Evolutionary conservation across 441 rosid genomes (phyloP).

Genomic region (Biscutella laevigata): DNA sequence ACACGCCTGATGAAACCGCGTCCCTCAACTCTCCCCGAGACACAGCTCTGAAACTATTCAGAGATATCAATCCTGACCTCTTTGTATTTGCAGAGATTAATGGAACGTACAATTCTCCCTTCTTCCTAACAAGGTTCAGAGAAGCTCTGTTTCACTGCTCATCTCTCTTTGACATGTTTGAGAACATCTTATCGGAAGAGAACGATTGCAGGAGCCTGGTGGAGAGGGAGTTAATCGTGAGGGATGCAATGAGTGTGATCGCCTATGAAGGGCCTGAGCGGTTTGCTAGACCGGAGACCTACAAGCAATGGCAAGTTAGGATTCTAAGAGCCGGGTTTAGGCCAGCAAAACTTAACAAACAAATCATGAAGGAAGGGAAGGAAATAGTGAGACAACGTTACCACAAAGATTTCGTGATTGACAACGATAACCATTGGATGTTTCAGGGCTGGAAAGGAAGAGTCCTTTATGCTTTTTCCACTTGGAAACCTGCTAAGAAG

Average conservation of each 20-base stretch:
- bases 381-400: constrained; percentile 20
- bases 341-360: constrained; percentile 37
- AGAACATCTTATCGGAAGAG: constrained; percentile 42
- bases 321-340: constrained; percentile 52
- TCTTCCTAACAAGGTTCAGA: constrained; percentile 64
- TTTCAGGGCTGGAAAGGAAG: constrained; percentile 39
- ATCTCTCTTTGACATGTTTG: constrained; percentile 66
- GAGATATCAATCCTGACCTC: constrained; percentile 50
- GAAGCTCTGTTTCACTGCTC: constrained; percentile 87
- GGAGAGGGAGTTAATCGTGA: constrained; percentile 50
- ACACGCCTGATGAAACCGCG: constrained; percentile 73
- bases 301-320: constrained; percentile 85
- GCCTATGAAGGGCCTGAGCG: constrained; percentile 80
- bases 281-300: constrained; percentile 73
- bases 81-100: constrained; percentile 64
- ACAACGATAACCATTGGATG: constrained; percentile 29
- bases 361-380: constrained; percentile 26
- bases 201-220: constrained; percentile 45
- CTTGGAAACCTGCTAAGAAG: constrained; percentile 39
- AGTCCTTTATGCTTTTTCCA: constrained; percentile 28
- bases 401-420: constrained; percentile 30
- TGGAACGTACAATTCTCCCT: constrained; percentile 73
- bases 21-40: constrained; percentile 62
- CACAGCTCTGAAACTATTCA: constrained; percentile 51
- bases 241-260: constrained; percentile 65